Evolutionary conservation across 345 rosid genomes (phyloP), one percentile per base, ranked within the genome.

Genomic region (Boechera retrofracta): DNA sequence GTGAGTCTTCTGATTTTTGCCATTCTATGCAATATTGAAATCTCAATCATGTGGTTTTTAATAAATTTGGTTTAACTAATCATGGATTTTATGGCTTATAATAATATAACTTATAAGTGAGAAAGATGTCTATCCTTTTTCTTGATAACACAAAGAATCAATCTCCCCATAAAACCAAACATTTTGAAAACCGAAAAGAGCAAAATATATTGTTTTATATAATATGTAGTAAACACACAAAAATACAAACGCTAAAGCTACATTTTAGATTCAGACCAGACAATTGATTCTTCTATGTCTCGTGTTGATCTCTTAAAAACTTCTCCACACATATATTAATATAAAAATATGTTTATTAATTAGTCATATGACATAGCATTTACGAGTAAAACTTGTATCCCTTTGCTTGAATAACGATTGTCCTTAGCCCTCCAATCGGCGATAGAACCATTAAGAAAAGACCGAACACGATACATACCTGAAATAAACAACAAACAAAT

Each of bases 401-500:
- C 78, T 87, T 90, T 32, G 97, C 87, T 6, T 67, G 64, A 6
- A 79, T 18, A 41, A 91, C 91, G 72, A 91, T 94, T 15, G 77
- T 80, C 86, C 91, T 87, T 31, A 94, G 53, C 26, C 88, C 97
- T 74, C 98, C 98, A 56, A 94, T 90, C 0, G 97, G 97, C 7
- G 97, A 76, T 47, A 92, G 66, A 48, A 79, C 75, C 93, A 89
- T 89, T 61, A 94, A 65, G 54, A 82, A 61, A 12, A 90, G 12
- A 18, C 93, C 93, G 2, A 87, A 75, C 69, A 81, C 66, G 28
- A 91, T 94, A 79, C 97, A 92, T 11, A 87, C 83, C 96, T 94
- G 93, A 70, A 79, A 76, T 61, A 55, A 0, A 58, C 8, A 45
- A n/a, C 7, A 70, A 51, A 59, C 49, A 47, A 36, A 41, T 16